These are phyloP conservation scores for Tricholoma flavovirens DNA, from an alignment of 768 basidiomycete genomes.

Conservation along the genomic window DNA sequence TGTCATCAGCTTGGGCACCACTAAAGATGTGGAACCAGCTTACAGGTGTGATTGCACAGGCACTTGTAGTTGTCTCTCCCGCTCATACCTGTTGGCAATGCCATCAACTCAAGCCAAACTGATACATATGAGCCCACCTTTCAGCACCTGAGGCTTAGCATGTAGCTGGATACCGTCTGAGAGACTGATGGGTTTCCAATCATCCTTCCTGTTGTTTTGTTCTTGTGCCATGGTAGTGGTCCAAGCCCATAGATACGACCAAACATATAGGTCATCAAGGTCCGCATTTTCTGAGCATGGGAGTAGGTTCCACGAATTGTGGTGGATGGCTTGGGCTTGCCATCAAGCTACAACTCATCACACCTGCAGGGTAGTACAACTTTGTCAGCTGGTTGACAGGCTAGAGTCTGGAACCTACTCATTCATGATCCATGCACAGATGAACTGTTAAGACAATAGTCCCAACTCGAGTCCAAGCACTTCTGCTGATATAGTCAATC, in stretches of 20 bases:
- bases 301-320: constrained; percentile 10
- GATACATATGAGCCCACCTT: neutral
- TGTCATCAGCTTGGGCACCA: no score
- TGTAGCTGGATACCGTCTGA: constrained; percentile 20
- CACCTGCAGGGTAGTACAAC: no score
- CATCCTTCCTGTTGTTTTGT: constrained; percentile 18
- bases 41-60: constrained; percentile 19
- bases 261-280: constrained; percentile 17
- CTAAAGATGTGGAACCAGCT: neutral
- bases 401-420: constrained; percentile 8
- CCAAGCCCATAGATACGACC: constrained; percentile 17
- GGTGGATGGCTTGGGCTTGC: constrained; percentile 5
- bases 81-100: constrained; percentile 20
- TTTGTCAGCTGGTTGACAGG: no score
- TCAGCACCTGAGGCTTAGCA: constrained; percentile 17
- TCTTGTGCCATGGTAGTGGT: constrained; percentile 22
- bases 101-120: no score
- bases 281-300: constrained; percentile 21
- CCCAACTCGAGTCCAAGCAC: no score
- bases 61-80: constrained; percentile 23
- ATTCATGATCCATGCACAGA: constrained; percentile 17
- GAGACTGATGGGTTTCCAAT: constrained; percentile 26
- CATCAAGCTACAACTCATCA: constrained; percentile 8
- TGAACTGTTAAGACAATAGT: no score
- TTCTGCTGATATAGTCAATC: no score